Base-by-base conservation (phyloP, 1,284 basidiomycete genomes). In the Microbotryum scabiosae region DNA sequence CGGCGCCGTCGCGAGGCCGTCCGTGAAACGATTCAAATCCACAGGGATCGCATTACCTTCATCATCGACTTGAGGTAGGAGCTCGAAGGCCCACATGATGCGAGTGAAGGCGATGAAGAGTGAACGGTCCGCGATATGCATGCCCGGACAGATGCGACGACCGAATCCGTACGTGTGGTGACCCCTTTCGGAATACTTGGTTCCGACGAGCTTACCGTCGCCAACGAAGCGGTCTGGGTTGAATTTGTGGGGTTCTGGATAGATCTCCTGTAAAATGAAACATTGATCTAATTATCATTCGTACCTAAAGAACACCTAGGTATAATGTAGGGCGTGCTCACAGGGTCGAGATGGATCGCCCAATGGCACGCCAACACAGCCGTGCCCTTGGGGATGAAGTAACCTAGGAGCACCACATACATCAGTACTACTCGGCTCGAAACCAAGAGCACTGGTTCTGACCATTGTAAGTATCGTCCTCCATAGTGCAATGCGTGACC, bases 321-420 rank as follows among this genome's bases (percentile, higher is more conserved):
- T 6, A 28, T 28, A 28, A 30, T 9, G 30, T 30, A 30, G 30
- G 30, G 9, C 14, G 20, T 1, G 21, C 12, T 46, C 21, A 50
- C 57, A 25, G 62, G 60, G 28, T 67, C 66, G 32, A 72, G 58
- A 58, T 69, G 69, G 54, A 70, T 69, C 1, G 60, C 56, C 72
- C 72, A 75, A 54, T 73, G 72, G n/a, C 70, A 71, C 6, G 70
- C 72, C 26, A 75, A 60, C 10, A 75, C 60, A 1, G 70, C 64
- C 6, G 71, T 69, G n/a, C 74, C 74, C 51, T 71, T 71, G 5
- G 74, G 74, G 3, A 75, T 72, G n/a, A 69, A 56, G 64, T 65
- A 71, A 51, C 67, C 61, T 62, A 44, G 1, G 49, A 44, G 23
- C 10, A 18, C 5, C 14, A 25, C 21, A n/a, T 5, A 4, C 8